A percentile compares a stretch with the other conserved stretches of the same genome.
phyloP scores from a whole-genome alignment of 768 basidiomycete genomes.

The Multifurca ochricompacta region DNA sequence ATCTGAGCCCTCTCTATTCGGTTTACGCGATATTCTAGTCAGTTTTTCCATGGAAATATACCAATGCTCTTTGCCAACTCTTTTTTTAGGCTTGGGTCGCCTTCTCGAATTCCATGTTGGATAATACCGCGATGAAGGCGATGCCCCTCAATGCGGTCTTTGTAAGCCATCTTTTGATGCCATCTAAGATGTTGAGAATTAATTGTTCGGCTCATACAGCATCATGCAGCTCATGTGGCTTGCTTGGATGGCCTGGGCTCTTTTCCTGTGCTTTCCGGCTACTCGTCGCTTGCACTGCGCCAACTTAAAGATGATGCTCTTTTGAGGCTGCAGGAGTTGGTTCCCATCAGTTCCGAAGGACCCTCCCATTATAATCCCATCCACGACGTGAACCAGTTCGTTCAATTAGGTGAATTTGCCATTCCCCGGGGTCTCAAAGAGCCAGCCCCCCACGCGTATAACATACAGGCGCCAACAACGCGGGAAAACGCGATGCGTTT shows the following conservation, averaged over 20 bases:
- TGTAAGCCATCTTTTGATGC: conserved; percentile 38
- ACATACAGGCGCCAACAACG: conserved; percentile 84
- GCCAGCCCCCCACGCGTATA: conserved; percentile 45
- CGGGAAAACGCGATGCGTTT: conserved; percentile 82
- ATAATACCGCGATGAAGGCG: conserved; percentile 24
- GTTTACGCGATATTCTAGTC: conserved; percentile 85
- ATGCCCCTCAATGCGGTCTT: conserved; percentile 51
- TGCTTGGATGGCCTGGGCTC: conserved; percentile 84
- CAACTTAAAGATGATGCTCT: conserved; percentile 54
- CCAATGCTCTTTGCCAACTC: background rate
- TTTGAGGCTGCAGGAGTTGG: conserved; percentile 46
- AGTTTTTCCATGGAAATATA: conserved; percentile 21
- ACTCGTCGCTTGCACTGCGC: conserved; percentile 51
- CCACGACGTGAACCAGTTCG: conserved; percentile 30
- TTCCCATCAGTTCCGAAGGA: conserved; percentile 35
- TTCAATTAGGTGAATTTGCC: conserved; percentile 69
- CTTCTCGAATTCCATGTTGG: conserved; percentile 67
- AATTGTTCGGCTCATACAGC: conserved; percentile 37
- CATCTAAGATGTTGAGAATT: conserved; percentile 7
- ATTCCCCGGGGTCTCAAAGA: conserved; percentile 50
- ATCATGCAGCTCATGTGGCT: conserved; percentile 90
- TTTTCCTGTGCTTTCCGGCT: conserved; percentile 61
- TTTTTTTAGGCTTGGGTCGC: conserved; percentile 73
- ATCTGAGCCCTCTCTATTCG: conserved; percentile 57
- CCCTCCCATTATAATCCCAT: conserved; percentile 24